Evolutionary conservation across 192 early-diverging fungal species (phyloP).

Genomic region (Coemansia sp.): DNA sequence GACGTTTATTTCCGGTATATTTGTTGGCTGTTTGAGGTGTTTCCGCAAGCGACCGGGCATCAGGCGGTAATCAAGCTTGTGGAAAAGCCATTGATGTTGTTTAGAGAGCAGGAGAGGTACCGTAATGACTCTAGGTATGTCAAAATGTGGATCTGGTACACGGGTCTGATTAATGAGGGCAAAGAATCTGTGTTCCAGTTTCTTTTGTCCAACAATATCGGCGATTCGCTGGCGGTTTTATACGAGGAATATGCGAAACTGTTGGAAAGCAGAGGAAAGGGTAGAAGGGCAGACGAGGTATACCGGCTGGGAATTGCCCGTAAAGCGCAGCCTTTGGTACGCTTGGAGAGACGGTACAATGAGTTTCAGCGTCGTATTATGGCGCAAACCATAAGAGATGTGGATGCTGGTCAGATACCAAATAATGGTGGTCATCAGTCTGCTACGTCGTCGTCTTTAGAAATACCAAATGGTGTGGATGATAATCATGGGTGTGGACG

Average conservation of each 20-base stretch:
- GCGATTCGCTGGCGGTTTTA: conserved; percentile 59
- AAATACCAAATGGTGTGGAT: neutral
- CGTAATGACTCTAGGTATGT: conserved; percentile 62
- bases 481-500: conserved; percentile 17
- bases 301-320: conserved; percentile 66
- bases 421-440: neutral
- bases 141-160: conserved; percentile 64
- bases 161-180: conserved; percentile 48
- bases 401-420: neutral
- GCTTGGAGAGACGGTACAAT: conserved; percentile 59
- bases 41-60: conserved; percentile 60
- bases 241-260: conserved; percentile 77
- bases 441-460: neutral
- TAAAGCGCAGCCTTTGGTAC: conserved; percentile 68
- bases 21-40: conserved; percentile 62
- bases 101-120: conserved; percentile 59
- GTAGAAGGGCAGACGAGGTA: conserved; percentile 61
- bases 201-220: conserved; percentile 71
- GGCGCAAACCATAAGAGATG: conserved; percentile 19
- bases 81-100: conserved; percentile 50
- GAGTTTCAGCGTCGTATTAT: conserved; percentile 61
- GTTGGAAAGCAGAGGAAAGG: conserved; percentile 57
- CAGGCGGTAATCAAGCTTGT: conserved; percentile 57
- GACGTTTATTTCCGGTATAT: conserved; percentile 63
- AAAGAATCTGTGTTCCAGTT: conserved; percentile 76